Base-by-base conservation (phyloP, 768 basidiomycete genomes). In the Boletales sp. region DNA sequence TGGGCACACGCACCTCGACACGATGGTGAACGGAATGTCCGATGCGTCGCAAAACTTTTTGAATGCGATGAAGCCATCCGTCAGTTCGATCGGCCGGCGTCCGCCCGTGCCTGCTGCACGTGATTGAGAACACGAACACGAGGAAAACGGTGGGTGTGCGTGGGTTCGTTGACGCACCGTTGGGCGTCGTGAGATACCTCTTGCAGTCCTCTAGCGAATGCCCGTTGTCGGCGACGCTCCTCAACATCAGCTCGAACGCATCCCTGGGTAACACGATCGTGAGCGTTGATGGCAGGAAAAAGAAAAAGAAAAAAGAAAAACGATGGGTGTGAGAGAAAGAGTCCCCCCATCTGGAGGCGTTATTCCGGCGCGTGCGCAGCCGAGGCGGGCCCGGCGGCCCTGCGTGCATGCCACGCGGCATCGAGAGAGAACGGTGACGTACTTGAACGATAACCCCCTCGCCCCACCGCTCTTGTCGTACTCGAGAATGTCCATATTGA, bases 11-110 rank as follows among this genome's bases (percentile, higher is more conserved):
- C 55, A 89, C 90, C 89, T 92, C 5, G 94, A 97, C 38, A 97
- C 91, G 64, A 97, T 90, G 53, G 95, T 86, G 53, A 97, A 78
- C 12, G 97, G 97, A 40, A 98, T 80, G 56, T 86, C 84, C 40
- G 82, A 74, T 2, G 68, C 69, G 61, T 88, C 87, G 71, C 91
- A 94, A 83, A 86, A 98, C 15, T 74, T 69, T 68, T 87, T 85
- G 69, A 97, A 98, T 3, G 81, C 78, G 63, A 84, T 86, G 76
- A 99, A 99, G 15, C 94, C 93, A 2, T 59, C 48, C 11, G 53
- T 48, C 17, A 58, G 47, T 27, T 52, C 53, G 30, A 53, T 46
- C 24, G 37, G 52, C 35, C 58, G 50, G 31, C 31, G 46, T n/a
- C 47, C 48, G 8, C 48, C 55, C 34, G 31, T 15, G 11, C 14